A percentile compares a stretch with the other conserved stretches of the same genome.
phyloP scores from a whole-genome alignment of 2,329 filamentous ascomycete genomes.

The Trichophyton simii region DNA sequence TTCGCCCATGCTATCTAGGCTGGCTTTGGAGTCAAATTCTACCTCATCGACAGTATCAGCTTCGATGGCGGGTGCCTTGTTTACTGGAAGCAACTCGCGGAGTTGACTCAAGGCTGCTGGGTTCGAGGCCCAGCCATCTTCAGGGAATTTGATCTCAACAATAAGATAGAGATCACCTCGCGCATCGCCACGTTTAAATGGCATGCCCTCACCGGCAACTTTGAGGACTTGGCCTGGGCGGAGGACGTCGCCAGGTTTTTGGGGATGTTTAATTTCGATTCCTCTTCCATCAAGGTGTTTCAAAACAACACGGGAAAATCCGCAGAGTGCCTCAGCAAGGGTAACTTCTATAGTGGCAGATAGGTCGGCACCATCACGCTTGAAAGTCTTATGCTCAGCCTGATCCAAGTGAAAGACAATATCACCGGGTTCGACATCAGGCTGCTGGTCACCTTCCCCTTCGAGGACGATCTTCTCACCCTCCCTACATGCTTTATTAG shows the following conservation, averaged over 20 bases:
- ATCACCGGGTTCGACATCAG: slow-evolving; percentile 79
- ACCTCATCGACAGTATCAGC: slow-evolving; percentile 76
- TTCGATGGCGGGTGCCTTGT: slow-evolving; percentile 47
- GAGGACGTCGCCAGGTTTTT: slow-evolving; percentile 66
- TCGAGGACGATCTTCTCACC: slow-evolving; percentile 83
- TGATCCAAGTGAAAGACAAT: slow-evolving; percentile 83
- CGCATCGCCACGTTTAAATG: slow-evolving; percentile 67
- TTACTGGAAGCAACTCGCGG: slow-evolving; percentile 58
- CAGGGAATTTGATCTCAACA: slow-evolving; percentile 78
- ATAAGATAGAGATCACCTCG: slow-evolving; percentile 80
- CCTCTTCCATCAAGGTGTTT: slow-evolving; percentile 90
- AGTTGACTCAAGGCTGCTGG: slow-evolving; percentile 60
- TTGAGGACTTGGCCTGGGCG: slow-evolving; percentile 76
- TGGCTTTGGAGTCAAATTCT: slow-evolving; percentile 67
- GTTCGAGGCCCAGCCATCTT: slow-evolving; percentile 67
- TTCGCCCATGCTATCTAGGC: slow-evolving; percentile 56
- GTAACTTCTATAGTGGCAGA: slow-evolving; percentile 70
- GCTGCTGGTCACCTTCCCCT: slow-evolving; percentile 86
- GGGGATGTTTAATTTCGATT: slow-evolving; percentile 65
- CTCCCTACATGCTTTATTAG: slow-evolving; percentile 29
- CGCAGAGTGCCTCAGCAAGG: slow-evolving; percentile 69
- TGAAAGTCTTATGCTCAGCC: slow-evolving; percentile 67
- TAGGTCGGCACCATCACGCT: slow-evolving; percentile 71
- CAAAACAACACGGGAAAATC: slow-evolving; percentile 80
- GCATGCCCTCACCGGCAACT: slow-evolving; percentile 86